Conservation (phyloP, 192 early-diverging fungal genomes). For the Backusella macrospora region DNA sequence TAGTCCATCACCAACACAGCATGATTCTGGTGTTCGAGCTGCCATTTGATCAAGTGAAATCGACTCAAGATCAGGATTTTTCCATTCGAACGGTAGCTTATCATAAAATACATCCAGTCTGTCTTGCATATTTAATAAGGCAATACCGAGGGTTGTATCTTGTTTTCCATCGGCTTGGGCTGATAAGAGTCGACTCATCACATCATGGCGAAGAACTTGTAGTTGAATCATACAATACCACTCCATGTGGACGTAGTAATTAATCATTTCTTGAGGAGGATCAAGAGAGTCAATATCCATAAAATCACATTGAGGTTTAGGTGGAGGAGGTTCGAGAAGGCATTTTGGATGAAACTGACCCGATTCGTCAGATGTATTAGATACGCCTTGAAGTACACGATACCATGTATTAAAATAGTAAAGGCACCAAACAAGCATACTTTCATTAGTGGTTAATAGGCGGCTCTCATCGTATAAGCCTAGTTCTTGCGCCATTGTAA, state of each 20-base stretch:
- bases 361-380: not conserved
- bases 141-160: constrained; percentile 26
- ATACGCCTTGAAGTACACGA: constrained; percentile 36
- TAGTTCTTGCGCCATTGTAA: constrained; percentile 44
- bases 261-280: constrained; percentile 20
- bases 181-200: constrained; percentile 33
- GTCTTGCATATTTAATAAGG: constrained; percentile 27
- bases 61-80: constrained; percentile 17
- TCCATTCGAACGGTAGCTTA: constrained; percentile 22
- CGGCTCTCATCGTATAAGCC: constrained; percentile 35
- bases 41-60: constrained; percentile 8
- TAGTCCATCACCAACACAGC: not conserved
- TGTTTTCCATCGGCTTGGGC: constrained; percentile 15
- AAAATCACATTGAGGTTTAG: constrained; percentile 9
- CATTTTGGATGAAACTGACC: constrained; percentile 23
- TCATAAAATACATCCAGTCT: constrained; percentile 14
- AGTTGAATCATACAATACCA: constrained; percentile 42
- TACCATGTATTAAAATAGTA: constrained; percentile 47
- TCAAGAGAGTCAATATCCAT: constrained; percentile 4
- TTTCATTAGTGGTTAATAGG: constrained; percentile 28
- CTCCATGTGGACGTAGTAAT: constrained; percentile 32
- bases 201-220: constrained; percentile 35
- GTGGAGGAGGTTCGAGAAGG: constrained; percentile 13
- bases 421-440: constrained; percentile 41
- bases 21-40: not conserved